Evolutionary conservation across 2,329 filamentous ascomycete genomes (phyloP).

Genomic region (Passalora sequoiae): DNA sequence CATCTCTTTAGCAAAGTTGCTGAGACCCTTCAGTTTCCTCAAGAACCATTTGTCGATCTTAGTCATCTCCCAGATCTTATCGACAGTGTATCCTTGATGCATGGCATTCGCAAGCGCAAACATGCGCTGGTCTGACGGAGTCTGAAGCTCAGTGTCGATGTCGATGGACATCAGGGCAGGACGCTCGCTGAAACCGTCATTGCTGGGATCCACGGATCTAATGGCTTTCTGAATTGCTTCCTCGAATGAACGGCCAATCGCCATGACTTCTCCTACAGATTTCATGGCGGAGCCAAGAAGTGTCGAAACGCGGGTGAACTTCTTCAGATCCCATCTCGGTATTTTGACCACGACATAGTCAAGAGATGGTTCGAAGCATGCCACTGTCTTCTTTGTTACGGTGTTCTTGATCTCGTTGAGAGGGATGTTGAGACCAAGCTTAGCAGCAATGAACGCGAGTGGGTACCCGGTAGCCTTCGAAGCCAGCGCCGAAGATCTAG

Average conservation of each 20-base stretch:
- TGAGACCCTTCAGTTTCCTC: slow-evolving; percentile 82
- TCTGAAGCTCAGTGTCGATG: slow-evolving; percentile 93
- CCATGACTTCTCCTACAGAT: slow-evolving; percentile 99
- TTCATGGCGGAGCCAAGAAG: slow-evolving; percentile 98
- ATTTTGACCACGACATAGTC: slow-evolving; percentile 99
- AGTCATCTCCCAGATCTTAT: slow-evolving; percentile 97
- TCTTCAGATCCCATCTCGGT: slow-evolving; percentile 97
- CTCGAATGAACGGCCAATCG: slow-evolving; percentile 92
- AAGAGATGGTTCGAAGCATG: slow-evolving; percentile 96
- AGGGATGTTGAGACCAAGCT: slow-evolving; percentile 89
- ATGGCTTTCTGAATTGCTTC: slow-evolving; percentile 99
- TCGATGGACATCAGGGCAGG: slow-evolving; percentile 89
- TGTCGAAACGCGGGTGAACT: slow-evolving; percentile 94
- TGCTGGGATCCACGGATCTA: slow-evolving; percentile 88
- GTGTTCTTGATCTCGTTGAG: slow-evolving; percentile 95
- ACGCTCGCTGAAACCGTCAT: slow-evolving; percentile 89
- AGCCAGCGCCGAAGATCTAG: slow-evolving; percentile 87
- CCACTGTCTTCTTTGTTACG: slow-evolving; percentile 90
- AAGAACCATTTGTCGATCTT: slow-evolving; percentile 99
- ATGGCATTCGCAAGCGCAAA: slow-evolving; percentile 98
- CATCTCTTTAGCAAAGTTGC: slow-evolving; percentile 80
- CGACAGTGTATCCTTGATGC: slow-evolving; percentile 85
- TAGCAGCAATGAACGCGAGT: slow-evolving; percentile 91
- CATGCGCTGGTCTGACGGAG: slow-evolving; percentile 91
- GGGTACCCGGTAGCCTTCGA: slow-evolving; percentile 98